phyloP scores from a whole-genome alignment of 371 early-diverging fungal species.

The Dichotomocladium elegans region DNA sequence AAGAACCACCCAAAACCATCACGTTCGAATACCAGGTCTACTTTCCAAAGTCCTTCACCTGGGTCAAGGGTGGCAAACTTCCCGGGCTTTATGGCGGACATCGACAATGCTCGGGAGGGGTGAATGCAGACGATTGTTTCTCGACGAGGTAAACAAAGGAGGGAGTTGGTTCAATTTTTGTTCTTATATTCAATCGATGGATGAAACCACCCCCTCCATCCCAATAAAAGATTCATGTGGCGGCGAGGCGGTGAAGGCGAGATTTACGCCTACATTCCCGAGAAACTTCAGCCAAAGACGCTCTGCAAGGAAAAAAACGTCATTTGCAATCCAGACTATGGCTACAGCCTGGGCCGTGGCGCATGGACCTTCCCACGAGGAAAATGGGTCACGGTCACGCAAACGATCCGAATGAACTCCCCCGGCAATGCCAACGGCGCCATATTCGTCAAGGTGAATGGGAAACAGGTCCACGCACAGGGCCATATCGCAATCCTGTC shows the following conservation, averaged over 20 bases:
- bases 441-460: conserved; percentile 39
- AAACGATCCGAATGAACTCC: conserved; percentile 55
- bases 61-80: conserved; percentile 54
- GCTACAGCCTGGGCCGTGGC: conserved; percentile 63
- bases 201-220: background rate
- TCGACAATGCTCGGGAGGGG: conserved; percentile 57
- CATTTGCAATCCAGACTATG: conserved; percentile 58
- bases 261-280: conserved; percentile 60
- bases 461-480: conserved; percentile 24
- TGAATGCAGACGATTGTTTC: conserved; percentile 52
- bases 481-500: conserved; percentile 21
- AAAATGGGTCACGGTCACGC: conserved; percentile 54
- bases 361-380: conserved; percentile 49
- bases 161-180: background rate
- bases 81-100: conserved; percentile 57
- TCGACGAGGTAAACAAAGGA: conserved; percentile 45
- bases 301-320: conserved; percentile 42
- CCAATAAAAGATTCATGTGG: conserved; percentile 53
- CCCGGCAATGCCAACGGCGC: conserved; percentile 46
- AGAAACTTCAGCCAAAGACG: conserved; percentile 33
- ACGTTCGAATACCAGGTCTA: conserved; percentile 45
- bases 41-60: conserved; percentile 47
- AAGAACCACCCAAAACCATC: conserved; percentile 18
- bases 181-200: background rate
- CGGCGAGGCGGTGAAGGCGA: conserved; percentile 55